phyloP scores from a whole-genome alignment of 1,284 basidiomycete genomes.

The Leccinum variabile region DNA sequence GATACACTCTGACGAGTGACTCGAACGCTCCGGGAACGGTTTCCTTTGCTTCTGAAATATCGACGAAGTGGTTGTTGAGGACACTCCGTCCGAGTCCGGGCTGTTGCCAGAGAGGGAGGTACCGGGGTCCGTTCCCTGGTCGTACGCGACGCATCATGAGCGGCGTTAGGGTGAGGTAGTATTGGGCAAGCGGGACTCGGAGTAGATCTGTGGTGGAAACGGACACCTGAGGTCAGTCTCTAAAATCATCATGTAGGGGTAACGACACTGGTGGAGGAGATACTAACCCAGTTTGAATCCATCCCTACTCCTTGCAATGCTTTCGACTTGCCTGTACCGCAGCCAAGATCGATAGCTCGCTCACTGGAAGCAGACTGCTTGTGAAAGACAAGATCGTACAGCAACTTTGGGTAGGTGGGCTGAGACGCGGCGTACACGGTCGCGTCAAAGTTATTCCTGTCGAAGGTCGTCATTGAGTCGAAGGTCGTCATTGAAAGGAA shows the following conservation, averaged over 20 bases:
- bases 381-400: conserved; percentile 65
- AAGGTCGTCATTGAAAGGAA: conserved; percentile 11
- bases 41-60: conserved; percentile 58
- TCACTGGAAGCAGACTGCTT: conserved; percentile 43
- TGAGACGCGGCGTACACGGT: conserved; percentile 57
- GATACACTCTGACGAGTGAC: conserved; percentile 53
- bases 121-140: conserved; percentile 52
- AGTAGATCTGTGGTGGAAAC: conserved; percentile 59
- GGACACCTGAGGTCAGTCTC: not conserved
- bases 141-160: conserved; percentile 50
- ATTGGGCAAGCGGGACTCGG: conserved; percentile 66
- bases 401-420: conserved; percentile 64
- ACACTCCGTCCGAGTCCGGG: conserved; percentile 65
- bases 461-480: conserved; percentile 15
- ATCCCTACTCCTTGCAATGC: not conserved
- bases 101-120: conserved; percentile 75
- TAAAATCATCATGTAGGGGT: not conserved
- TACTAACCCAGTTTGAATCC: conserved; percentile 72
- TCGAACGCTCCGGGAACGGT: conserved; percentile 37
- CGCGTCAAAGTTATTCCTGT: conserved; percentile 44
- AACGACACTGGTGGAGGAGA: not conserved
- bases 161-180: conserved; percentile 54
- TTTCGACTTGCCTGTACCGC: conserved; percentile 60
- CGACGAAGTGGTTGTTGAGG: conserved; percentile 67
- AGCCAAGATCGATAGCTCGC: conserved; percentile 74